Percentiles rank a stretch among this genome's conserved stretches.
Evolutionary conservation across 441 rosid genomes (phyloP).

Genomic region (Monsonia emarginata): DNA sequence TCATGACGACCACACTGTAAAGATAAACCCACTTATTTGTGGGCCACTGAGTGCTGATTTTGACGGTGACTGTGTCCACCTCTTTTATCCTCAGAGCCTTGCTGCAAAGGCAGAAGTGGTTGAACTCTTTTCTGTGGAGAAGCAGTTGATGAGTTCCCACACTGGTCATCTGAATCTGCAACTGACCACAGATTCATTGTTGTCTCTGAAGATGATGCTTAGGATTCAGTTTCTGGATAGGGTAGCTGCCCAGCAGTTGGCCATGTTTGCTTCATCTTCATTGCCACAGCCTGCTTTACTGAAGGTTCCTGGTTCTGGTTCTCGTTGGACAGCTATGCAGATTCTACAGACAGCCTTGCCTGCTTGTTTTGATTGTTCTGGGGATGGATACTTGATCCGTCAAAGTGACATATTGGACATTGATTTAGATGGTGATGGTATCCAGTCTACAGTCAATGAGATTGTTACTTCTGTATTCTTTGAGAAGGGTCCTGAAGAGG

Average conservation of each 20-base stretch:
- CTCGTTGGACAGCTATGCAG: constrained; percentile 64
- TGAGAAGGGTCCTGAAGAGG: constrained; percentile 68
- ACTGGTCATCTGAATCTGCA: constrained; percentile 73
- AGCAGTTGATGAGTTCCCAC: constrained; percentile 85
- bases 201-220: constrained; percentile 58
- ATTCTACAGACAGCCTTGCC: constrained; percentile 69
- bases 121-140: constrained; percentile 84
- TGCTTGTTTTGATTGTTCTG: constrained; percentile 40
- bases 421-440: constrained; percentile 36
- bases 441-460: constrained; percentile 44
- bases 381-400: constrained; percentile 42
- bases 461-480: constrained; percentile 46
- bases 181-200: constrained; percentile 56
- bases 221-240: constrained; percentile 38
- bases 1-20: constrained; percentile 85
- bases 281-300: constrained; percentile 60
- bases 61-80: constrained; percentile 86
- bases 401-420: constrained; percentile 44
- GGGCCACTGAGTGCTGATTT: constrained; percentile 88
- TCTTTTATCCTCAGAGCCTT: constrained; percentile 84
- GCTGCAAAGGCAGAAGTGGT: constrained; percentile 84
- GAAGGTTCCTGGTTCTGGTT: constrained; percentile 34
- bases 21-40: constrained; percentile 87
- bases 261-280: constrained; percentile 51
- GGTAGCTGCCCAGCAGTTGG: constrained; percentile 55